Conservation (phyloP, 106 monocot genomes). For the Platanthera guangdongensis region DNA sequence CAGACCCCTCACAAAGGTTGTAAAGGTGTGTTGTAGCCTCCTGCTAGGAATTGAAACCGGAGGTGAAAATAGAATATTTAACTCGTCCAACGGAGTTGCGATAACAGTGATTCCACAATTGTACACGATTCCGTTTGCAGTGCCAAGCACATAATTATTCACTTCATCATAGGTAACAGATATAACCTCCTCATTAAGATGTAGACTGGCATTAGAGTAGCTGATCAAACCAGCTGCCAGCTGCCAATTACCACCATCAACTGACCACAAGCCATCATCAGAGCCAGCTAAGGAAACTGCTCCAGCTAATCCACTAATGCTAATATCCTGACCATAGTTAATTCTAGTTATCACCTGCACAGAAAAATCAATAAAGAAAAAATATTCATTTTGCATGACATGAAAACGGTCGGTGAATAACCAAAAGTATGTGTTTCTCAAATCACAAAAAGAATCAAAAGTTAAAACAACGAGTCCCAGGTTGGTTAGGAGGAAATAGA, state of each 20-base stretch:
- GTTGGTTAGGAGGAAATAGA: no score
- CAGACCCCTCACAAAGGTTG: conserved; percentile 86
- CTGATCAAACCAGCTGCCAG: conserved; percentile 73
- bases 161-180: conserved; percentile 36
- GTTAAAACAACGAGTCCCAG: not conserved
- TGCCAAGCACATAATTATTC: conserved; percentile 48
- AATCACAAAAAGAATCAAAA: not conserved
- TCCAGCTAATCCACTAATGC: conserved; percentile 89
- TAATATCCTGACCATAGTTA: conserved; percentile 82
- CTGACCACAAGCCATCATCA: conserved; percentile 66
- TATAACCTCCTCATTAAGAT: conserved; percentile 67
- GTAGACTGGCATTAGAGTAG: conserved; percentile 44
- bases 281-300: conserved; percentile 92
- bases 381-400: not conserved
- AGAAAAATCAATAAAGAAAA: not conserved
- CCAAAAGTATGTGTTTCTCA: not conserved
- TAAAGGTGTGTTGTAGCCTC: conserved; percentile 74
- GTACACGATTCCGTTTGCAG: conserved; percentile 43
- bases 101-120: conserved; percentile 58
- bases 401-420: not conserved
- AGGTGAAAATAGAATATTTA: conserved; percentile 72
- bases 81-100: conserved; percentile 89
- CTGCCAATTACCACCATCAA: conserved; percentile 81
- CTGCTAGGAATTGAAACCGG: conserved; percentile 69
- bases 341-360: conserved; percentile 85